Percentiles rank a stretch among this genome's conserved stretches.
Conservation (phyloP, 164 flowering plant genomes). For the Vitis rotundifolia region DNA sequence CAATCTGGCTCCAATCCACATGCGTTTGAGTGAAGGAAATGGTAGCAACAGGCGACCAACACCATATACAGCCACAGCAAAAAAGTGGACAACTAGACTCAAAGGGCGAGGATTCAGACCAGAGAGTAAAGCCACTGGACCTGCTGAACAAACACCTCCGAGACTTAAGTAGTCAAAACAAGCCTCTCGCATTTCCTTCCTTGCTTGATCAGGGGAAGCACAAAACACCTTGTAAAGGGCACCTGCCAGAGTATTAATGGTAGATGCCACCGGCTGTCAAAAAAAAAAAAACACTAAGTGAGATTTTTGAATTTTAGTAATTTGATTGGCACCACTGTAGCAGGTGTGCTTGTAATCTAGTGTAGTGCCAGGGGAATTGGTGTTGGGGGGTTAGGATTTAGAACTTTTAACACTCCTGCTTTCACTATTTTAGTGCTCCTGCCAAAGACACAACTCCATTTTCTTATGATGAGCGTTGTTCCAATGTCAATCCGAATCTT, state of each 20-base stretch:
- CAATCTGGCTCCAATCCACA: conserved; percentile 44
- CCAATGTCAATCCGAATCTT: too few relatives aligned
- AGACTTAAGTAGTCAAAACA: conserved; percentile 59
- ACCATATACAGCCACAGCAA: conserved; percentile 49
- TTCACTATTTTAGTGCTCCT: too few relatives aligned
- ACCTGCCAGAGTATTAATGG: conserved; percentile 53
- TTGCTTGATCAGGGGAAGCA: conserved; percentile 51
- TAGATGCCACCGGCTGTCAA: conserved; percentile 52
- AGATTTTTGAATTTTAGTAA: too few relatives aligned
- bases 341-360: too few relatives aligned
- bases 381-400: too few relatives aligned
- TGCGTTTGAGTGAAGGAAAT: conserved; percentile 42
- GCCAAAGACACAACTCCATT: too few relatives aligned
- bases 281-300: background rate
- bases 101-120: conserved; percentile 64
- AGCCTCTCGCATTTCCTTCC: conserved; percentile 57
- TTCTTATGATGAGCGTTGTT: too few relatives aligned
- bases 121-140: conserved; percentile 58
- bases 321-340: too few relatives aligned
- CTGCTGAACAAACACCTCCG: conserved; percentile 49
- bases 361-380: too few relatives aligned
- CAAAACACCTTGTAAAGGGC: conserved; percentile 50
- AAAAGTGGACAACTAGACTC: conserved; percentile 59
- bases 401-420: too few relatives aligned
- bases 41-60: conserved; percentile 50